Conservation (phyloP, 495 filamentous ascomycete species). For the Chlorociboria aeruginascens region DNA sequence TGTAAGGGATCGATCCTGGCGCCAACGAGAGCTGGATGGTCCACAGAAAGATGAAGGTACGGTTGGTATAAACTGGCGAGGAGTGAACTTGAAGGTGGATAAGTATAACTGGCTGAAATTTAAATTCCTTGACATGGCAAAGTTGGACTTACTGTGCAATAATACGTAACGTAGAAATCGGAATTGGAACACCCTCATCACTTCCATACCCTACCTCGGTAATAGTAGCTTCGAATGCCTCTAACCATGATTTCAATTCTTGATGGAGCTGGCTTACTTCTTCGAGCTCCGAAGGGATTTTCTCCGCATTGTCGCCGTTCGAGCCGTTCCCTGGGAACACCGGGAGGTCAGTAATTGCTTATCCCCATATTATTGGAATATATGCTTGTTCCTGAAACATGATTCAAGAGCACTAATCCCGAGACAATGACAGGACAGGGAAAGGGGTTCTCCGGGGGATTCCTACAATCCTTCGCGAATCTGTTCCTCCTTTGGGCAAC, state of each 20-base stretch:
- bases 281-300: neutral
- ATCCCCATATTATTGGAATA: too few relatives aligned
- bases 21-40: neutral
- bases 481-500: neutral
- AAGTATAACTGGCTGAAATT: neutral
- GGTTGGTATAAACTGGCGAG: slow-evolving; percentile 5
- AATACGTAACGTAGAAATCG: slow-evolving; percentile 4
- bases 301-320: neutral
- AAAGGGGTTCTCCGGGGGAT: too few relatives aligned
- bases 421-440: too few relatives aligned
- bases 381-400: too few relatives aligned
- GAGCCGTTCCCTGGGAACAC: slow-evolving; percentile 1
- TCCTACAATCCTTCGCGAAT: slow-evolving; percentile 2
- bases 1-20: slow-evolving; percentile 1
- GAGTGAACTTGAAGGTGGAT: neutral
- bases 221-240: neutral
- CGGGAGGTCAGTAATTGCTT: too few relatives aligned
- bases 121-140: neutral
- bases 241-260: slow-evolving; percentile 1
- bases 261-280: neutral
- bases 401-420: too few relatives aligned
- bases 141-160: slow-evolving; percentile 2
- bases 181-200: neutral
- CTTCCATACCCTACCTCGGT: neutral
- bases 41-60: slow-evolving; percentile 5